A percentile compares a stretch with the other conserved stretches of the same genome.
Evolutionary conservation across 495 filamentous ascomycete genomes (phyloP).

Genomic region (Xylaria curta): DNA sequence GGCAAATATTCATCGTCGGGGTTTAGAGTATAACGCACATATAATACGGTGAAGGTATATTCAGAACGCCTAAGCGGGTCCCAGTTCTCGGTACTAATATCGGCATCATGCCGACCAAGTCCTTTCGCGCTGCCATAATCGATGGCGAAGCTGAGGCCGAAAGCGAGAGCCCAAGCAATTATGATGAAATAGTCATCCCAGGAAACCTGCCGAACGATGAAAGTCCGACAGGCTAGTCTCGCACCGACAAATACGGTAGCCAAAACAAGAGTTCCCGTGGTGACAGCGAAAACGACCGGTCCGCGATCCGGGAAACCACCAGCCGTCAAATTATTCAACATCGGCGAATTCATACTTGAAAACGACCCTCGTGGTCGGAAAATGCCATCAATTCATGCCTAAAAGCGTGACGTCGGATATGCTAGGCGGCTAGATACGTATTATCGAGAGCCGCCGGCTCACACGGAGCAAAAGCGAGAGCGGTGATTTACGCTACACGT

Average conservation of each 20-base stretch:
- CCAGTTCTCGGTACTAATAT: conserved; percentile 60
- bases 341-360: conserved; percentile 16
- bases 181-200: conserved; percentile 87
- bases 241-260: conserved; percentile 75
- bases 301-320: conserved; percentile 57
- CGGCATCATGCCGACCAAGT: conserved; percentile 74
- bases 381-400: conserved; percentile 26
- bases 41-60: conserved; percentile 85
- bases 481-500: conserved; percentile 1
- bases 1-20: background rate
- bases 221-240: conserved; percentile 72
- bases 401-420: conserved; percentile 6
- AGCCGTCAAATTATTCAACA: conserved; percentile 25
- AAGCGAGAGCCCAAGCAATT: conserved; percentile 81
- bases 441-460: background rate
- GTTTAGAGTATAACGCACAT: conserved; percentile 60
- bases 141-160: conserved; percentile 78
- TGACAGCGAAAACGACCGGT: conserved; percentile 74
- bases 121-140: conserved; percentile 74
- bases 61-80: conserved; percentile 66
- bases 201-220: conserved; percentile 71
- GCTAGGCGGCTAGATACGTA: background rate
- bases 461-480: conserved; percentile 3
- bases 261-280: conserved; percentile 68
- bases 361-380: conserved; percentile 11